Base-by-base conservation (phyloP, 1,139 yeast species). In the Yamadazyma siamensis region DNA sequence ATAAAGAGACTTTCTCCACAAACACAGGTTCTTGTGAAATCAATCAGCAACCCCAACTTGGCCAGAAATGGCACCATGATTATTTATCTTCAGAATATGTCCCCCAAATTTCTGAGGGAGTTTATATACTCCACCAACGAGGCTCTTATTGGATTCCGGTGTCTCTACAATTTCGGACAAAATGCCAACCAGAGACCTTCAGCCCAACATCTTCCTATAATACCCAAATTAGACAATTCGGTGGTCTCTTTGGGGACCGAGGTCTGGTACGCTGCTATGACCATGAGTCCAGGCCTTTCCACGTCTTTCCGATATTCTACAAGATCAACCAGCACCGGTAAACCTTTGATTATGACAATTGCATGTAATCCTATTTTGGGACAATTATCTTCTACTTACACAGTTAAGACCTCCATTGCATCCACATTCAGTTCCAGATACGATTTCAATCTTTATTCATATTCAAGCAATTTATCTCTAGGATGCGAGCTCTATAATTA, bases 301-400 rank as follows among this genome's bases (percentile, higher is more conserved):
- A 76, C 94, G 0, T 94, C 95, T 0, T 56, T 87, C 34, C 63
- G 96, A 32, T 91, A 91, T 52, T 76, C 94, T 2, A 86, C 96
- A 0, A 80, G 87, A 38, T 83, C 96, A 0, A 80, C 95, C 0
- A 77, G 83, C 31, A 83, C 94, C 0, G 94, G 94, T 2, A 83
- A 86, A 39, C 98, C 99, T 0, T 57, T 89, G 39, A 85, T 95
- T 0, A 75, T 91, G 75, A 85, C 97, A 0, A 51, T 91, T 21
- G 82, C 95, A 2, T 72, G 85, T 36, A 91, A 91, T 53, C 99
- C 99, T 2, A 65, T 91, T 9, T 68, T 91, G 54, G 99, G 98
- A 3, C 94, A 89, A 44, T 58, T 94, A 5, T 82, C 95, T 1
- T 81, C 95, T 2, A 83, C 95, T 0, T 91, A 91, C 52, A 78